Evolutionary conservation across 352 stramenopile genomes (phyloP), one percentile per base, ranked within the genome.

Genomic region (Pythium apleroticum): DNA sequence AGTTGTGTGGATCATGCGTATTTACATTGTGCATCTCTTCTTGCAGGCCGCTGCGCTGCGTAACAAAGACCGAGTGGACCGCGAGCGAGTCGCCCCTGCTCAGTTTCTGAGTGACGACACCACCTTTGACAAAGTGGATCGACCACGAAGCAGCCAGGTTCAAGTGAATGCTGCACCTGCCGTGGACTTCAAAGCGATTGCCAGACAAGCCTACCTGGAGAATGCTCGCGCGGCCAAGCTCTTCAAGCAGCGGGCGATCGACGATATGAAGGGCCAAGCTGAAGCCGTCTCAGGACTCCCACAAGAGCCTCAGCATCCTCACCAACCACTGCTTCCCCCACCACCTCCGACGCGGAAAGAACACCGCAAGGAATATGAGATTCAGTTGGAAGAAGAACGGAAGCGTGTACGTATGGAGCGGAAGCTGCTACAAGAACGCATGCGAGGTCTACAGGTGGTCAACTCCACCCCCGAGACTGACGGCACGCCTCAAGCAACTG

Each of bases 1-100:
- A 28, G 8, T 52, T 4, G 43, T 3, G 7, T n/a, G 1, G 4
- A 52, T 11, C 8, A 10, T n/a, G 46, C 20, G 4, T 57, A 25
- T 27, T 22, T 28, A 43, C 22, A 46, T 60, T 7, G 12, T 25
- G 11, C 46, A 14, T 24, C 27, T 58, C 12, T 33, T 31, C 17
- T 58, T 17, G 3, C 31, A 91, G 80, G 76, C 78, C 45, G 82
- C 82, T 24, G 82, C 80, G 15, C 66, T 71, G 3, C 60, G 60
- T 14, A 88, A 88, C 61, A 83, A 82, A 64, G 76, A 88, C 30
- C 75, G 78, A 20, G 70, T 83, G 24, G 78, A 81, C 22, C 63
- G 75, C 46, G 78, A 89, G 31, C 75, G 64, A 50, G 65, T 61
- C 0, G 48, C 57, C 6, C 57, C 74, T 4, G 52, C 74, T 19